Conservation (phyloP, 1,284 basidiomycete genomes). For the Inonotus hispidus region DNA sequence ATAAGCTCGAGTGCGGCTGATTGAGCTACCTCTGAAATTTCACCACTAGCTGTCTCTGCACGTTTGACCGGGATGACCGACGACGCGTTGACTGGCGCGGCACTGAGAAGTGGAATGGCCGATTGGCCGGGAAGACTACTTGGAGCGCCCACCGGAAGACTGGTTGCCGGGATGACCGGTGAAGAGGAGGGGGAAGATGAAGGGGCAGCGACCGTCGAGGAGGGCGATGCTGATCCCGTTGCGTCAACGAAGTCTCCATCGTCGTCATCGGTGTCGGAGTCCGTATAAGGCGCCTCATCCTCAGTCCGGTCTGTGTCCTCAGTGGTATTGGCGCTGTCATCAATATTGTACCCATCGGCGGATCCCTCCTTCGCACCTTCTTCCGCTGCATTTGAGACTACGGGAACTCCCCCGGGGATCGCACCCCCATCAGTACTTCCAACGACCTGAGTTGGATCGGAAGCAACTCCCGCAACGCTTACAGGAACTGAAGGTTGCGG, state of each 20-base stretch:
- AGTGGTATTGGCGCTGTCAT: too few species aligned
- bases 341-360: too few species aligned
- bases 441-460: too few species aligned
- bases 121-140: neutral
- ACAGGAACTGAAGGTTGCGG: neutral
- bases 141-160: neutral
- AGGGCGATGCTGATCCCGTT: constrained; percentile 4
- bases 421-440: too few species aligned
- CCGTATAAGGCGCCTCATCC: too few species aligned
- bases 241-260: constrained; percentile 3
- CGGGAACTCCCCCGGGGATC: neutral
- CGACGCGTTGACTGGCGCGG: neutral
- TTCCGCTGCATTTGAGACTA: neutral
- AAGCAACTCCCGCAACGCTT: neutral
- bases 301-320: too few species aligned
- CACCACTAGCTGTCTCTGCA: neutral
- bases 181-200: constrained; percentile 15
- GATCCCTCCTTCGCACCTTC: too few species aligned
- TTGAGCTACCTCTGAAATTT: neutral
- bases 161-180: neutral
- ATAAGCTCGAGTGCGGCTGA: neutral
- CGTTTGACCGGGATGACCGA: neutral
- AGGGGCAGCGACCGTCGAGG: constrained; percentile 13
- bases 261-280: too few species aligned
- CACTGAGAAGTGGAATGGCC: neutral